These are phyloP conservation scores for Beauveria bassiana DNA, from an alignment of 2,329 filamentous ascomycete genomes.

Conservation along the genomic window DNA sequence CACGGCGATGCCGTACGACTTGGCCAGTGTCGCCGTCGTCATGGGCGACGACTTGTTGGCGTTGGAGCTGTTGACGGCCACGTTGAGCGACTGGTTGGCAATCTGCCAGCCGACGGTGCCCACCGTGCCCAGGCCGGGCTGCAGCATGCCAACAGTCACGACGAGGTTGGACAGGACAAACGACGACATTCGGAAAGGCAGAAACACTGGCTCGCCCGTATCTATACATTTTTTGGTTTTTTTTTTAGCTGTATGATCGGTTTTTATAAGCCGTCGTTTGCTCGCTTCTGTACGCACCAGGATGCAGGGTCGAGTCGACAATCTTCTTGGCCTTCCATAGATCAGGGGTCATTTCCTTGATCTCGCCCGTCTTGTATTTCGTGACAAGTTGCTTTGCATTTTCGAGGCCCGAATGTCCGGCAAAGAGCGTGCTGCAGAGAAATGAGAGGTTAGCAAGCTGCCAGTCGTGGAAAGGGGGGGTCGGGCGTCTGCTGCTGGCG, in stretches of 20 bases:
- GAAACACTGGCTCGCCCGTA: conserved; percentile 82
- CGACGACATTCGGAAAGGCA: conserved; percentile 96
- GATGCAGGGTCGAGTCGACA: conserved; percentile 91
- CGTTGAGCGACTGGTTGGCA: conserved; percentile 94
- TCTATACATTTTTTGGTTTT: conserved; percentile 42
- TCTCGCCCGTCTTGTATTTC: conserved; percentile 78
- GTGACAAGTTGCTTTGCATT: conserved; percentile 75
- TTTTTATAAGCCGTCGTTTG: conserved; percentile 12
- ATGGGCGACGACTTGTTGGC: conserved; percentile 95
- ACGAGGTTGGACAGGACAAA: conserved; percentile 91
- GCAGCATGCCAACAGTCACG: conserved; percentile 95
- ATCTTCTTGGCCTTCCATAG: conserved; percentile 96
- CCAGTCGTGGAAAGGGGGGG: too few relatives aligned
- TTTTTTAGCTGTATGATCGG: not conserved
- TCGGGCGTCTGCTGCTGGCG: not conserved
- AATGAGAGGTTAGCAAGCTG: conserved; percentile 1
- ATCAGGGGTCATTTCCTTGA: conserved; percentile 75
- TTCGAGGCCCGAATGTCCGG: conserved; percentile 70
- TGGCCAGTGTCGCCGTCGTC: conserved; percentile 67
- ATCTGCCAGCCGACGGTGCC: conserved; percentile 94
- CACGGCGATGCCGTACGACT: conserved; percentile 89
- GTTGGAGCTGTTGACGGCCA: conserved; percentile 95
- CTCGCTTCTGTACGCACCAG: conserved; percentile 51
- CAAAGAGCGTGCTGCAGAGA: conserved; percentile 70
- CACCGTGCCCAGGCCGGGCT: conserved; percentile 71